phyloP scores from a whole-genome alignment of 805 yeast genomes.

The Barnettozyma californica region DNA sequence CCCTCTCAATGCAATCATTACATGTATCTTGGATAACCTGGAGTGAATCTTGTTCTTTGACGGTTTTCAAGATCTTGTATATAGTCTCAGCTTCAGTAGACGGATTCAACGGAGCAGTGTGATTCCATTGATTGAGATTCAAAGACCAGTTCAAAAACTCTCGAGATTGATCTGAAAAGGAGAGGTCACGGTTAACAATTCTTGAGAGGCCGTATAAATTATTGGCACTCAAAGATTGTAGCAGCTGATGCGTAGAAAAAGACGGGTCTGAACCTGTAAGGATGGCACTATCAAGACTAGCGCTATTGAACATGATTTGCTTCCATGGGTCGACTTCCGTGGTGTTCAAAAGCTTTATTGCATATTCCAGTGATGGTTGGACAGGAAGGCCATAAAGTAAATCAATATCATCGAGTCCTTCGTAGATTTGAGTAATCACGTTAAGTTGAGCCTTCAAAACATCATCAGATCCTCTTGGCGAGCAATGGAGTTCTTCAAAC shows the following conservation, averaged over 20 bases:
- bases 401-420: slow-evolving; percentile 56
- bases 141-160: slow-evolving; percentile 59
- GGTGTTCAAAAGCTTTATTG: slow-evolving; percentile 37
- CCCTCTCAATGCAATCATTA: not conserved
- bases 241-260: slow-evolving; percentile 16
- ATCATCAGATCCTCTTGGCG: slow-evolving; percentile 1
- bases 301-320: slow-evolving; percentile 50
- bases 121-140: slow-evolving; percentile 75
- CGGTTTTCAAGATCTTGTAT: slow-evolving; percentile 46
- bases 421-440: slow-evolving; percentile 36
- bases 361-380: slow-evolving; percentile 46
- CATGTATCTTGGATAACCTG: not conserved
- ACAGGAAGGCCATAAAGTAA: slow-evolving; percentile 61
- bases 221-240: slow-evolving; percentile 37
- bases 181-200: slow-evolving; percentile 30
- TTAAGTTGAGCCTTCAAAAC: not conserved
- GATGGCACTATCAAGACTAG: slow-evolving; percentile 44
- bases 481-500: slow-evolving; percentile 29
- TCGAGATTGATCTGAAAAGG: slow-evolving; percentile 11
- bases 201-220: slow-evolving; percentile 59
- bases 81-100: slow-evolving; percentile 39
- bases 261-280: slow-evolving; percentile 9
- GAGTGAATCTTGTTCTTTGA: slow-evolving; percentile 31
- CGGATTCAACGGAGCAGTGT: slow-evolving; percentile 42
- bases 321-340: slow-evolving; percentile 32